Conservation (phyloP, 495 filamentous ascomycete genomes). For the Neurospora africana region DNA sequence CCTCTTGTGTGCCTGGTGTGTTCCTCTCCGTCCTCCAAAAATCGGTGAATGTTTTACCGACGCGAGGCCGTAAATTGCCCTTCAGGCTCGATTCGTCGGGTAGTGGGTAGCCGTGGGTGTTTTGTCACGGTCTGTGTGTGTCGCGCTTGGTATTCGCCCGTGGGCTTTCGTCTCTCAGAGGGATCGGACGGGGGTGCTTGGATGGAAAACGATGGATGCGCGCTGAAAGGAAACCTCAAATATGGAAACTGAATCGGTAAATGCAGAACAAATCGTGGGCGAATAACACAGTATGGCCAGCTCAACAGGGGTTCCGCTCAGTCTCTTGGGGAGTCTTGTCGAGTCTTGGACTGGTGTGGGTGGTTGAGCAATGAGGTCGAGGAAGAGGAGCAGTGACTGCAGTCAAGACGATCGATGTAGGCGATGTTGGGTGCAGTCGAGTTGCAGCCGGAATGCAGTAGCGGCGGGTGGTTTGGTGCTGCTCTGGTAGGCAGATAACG, state of each 20-base stretch:
- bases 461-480: not conserved
- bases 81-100: not conserved
- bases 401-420: not conserved
- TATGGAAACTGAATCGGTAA: not conserved
- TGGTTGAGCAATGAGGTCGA: not conserved
- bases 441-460: not conserved
- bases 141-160: not conserved
- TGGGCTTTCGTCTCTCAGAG: not conserved
- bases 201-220: not conserved
- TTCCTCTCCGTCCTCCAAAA: conserved; percentile 5
- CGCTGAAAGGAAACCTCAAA: not conserved
- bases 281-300: not conserved
- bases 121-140: not conserved
- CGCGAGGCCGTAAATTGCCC: not conserved
- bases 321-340: not conserved
- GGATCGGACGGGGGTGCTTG: not conserved
- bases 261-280: not conserved
- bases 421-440: not conserved
- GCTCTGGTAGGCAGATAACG: not conserved
- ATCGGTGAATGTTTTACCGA: not conserved
- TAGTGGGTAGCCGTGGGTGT: not conserved
- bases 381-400: not conserved
- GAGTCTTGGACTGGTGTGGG: not conserved
- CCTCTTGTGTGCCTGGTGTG: conserved; percentile 1
- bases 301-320: not conserved